Percentiles rank a stretch among this genome's conserved stretches.
phyloP scores from a whole-genome alignment of 108 stramenopile species.

The Stephanodiscus minutulus region DNA sequence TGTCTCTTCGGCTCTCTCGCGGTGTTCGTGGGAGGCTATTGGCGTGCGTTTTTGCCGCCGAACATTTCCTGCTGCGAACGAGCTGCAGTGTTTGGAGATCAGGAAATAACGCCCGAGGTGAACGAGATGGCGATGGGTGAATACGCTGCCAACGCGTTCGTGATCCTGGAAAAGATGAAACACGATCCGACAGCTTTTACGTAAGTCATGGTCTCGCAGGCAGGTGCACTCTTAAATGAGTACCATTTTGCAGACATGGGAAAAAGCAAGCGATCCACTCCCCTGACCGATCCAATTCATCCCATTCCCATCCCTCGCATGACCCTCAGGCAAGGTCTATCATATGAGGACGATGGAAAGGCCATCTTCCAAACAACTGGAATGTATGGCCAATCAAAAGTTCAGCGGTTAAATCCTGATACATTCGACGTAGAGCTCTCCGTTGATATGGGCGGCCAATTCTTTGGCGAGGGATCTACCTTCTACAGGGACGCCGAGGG shows the following conservation, averaged over 20 bases:
- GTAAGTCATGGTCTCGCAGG: constrained; percentile 52
- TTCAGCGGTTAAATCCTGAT: constrained; percentile 64
- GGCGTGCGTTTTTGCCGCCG: not conserved
- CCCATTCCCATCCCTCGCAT: not conserved
- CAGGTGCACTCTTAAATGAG: too few relatives aligned
- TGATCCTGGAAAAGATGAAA: constrained; percentile 55
- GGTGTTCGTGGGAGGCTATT: not conserved
- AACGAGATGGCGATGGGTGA: too few relatives aligned
- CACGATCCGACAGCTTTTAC: constrained; percentile 72
- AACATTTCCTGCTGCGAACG: not conserved
- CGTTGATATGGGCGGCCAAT: constrained; percentile 45
- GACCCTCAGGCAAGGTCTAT: constrained; percentile 70
- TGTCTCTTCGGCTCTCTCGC: not conserved
- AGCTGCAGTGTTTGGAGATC: not conserved
- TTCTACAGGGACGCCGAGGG: constrained; percentile 50
- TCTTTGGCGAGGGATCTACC: constrained; percentile 83
- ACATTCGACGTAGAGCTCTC: constrained; percentile 66
- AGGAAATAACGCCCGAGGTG: too few relatives aligned
- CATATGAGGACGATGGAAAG: constrained; percentile 59
- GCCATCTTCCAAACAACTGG: constrained; percentile 77
- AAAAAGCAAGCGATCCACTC: too few relatives aligned
- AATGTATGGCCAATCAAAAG: constrained; percentile 61
- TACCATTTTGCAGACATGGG: too few relatives aligned
- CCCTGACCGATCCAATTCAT: too few relatives aligned
- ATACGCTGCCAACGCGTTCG: constrained; percentile 35